Evolutionary conservation across 495 filamentous ascomycete genomes (phyloP).

Genomic region (Barbatosphaeria neglecta): DNA sequence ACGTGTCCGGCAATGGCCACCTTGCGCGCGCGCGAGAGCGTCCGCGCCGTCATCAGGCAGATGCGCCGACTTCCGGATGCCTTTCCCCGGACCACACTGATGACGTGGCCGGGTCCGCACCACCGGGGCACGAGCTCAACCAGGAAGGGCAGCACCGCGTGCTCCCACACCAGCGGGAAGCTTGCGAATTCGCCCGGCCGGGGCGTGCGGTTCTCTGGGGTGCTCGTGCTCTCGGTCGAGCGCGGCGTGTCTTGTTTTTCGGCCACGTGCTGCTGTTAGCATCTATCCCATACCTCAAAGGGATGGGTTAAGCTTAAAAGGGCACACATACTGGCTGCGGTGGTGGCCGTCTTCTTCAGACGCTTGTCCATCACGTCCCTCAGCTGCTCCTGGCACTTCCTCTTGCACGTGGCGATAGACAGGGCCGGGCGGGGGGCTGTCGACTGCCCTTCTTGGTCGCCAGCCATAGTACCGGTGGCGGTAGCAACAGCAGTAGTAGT

Average conservation of each 20-base stretch:
- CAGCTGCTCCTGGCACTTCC: conserved; percentile 14
- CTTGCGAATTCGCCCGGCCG: conserved; percentile 12
- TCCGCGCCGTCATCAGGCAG: conserved; percentile 11
- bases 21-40: conserved; percentile 10
- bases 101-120: conserved; percentile 19
- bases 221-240: conserved; percentile 7
- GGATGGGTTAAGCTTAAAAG: neutral
- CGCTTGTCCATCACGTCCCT: conserved; percentile 11
- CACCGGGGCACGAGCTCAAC: conserved; percentile 19
- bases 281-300: neutral
- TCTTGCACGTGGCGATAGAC: conserved; percentile 16
- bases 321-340: neutral
- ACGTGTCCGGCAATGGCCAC: conserved; percentile 16
- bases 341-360: conserved; percentile 8
- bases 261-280: no score
- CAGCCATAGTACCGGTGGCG: no score
- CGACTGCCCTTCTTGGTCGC: neutral
- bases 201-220: conserved; percentile 4
- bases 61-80: conserved; percentile 12
- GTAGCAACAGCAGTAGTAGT: no score
- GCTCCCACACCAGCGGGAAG: conserved; percentile 19
- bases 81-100: conserved; percentile 17
- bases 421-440: no score
- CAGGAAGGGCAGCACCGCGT: conserved; percentile 18
- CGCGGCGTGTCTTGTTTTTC: neutral